phyloP scores from a whole-genome alignment of 1,284 basidiomycete species.

The Malassezia sympodialis region DNA sequence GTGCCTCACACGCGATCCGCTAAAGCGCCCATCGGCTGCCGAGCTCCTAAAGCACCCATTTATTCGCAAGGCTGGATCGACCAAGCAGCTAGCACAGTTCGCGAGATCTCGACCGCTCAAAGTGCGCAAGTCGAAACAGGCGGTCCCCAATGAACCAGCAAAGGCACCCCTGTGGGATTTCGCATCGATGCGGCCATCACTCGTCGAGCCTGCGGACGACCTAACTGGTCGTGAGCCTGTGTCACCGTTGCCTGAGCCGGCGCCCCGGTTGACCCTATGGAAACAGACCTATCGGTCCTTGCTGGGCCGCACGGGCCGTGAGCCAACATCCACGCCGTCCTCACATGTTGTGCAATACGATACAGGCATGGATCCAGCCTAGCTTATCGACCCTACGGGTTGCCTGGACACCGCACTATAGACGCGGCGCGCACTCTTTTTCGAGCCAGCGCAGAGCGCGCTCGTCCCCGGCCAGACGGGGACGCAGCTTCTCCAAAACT shows the following conservation, averaged over 20 bases:
- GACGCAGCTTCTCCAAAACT: constrained; percentile 64
- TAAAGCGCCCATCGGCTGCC: constrained; percentile 76
- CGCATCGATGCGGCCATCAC: background rate
- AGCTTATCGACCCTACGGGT: background rate
- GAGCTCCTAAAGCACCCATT: constrained; percentile 94
- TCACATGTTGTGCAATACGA: background rate
- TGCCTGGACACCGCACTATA: background rate
- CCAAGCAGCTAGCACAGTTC: background rate
- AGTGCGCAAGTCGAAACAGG: background rate
- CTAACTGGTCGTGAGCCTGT: background rate
- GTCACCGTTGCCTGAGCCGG: background rate
- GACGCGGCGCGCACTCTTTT: constrained; percentile 52
- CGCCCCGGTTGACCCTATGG: background rate
- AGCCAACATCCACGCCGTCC: background rate
- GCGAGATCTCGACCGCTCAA: background rate
- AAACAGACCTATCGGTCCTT: background rate
- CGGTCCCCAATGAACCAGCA: background rate
- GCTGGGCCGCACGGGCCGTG: background rate
- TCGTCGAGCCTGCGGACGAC: background rate
- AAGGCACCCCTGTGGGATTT: constrained; percentile 9
- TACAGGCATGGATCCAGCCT: background rate
- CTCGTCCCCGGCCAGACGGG: constrained; percentile 62
- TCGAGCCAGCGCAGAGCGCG: constrained; percentile 70
- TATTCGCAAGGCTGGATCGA: constrained; percentile 62
- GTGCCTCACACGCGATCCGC: constrained; percentile 84